phyloP scores from a whole-genome alignment of 2,329 filamentous ascomycete species.

The Fusarium goolgardi region DNA sequence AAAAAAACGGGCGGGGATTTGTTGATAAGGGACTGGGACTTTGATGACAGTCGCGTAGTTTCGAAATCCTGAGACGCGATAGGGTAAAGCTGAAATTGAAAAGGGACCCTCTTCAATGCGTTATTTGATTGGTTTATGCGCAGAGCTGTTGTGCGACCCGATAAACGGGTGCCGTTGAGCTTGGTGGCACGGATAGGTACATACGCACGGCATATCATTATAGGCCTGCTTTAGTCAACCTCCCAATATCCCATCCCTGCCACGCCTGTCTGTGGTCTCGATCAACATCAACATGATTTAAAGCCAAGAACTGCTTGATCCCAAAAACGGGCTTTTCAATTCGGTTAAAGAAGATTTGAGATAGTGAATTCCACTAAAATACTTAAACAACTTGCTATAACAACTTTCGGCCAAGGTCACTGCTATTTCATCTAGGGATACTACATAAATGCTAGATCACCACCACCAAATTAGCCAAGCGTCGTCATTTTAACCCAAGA shows the following conservation, averaged over 20 bases:
- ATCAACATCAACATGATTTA: neutral
- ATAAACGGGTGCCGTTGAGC: constrained; percentile 24
- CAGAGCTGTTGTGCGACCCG: neutral
- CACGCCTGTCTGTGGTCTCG: neutral
- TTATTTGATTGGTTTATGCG: constrained; percentile 22
- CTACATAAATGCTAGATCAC: constrained; percentile 8
- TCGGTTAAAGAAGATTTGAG: neutral
- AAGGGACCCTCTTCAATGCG: constrained; percentile 26
- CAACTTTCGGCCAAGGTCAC: neutral
- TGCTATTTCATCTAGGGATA: neutral
- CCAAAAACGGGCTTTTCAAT: neutral
- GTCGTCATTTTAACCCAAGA: constrained; percentile 2
- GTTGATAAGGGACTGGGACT: constrained; percentile 23
- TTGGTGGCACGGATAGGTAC: constrained; percentile 15
- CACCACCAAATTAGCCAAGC: neutral
- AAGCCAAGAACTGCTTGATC: neutral
- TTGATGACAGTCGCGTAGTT: constrained; percentile 37
- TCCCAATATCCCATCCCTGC: neutral
- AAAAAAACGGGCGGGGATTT: constrained; percentile 7
- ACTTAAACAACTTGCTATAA: neutral
- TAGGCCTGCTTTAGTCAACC: neutral
- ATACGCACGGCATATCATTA: constrained; percentile 8
- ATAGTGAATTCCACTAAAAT: neutral
- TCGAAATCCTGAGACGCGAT: constrained; percentile 32
- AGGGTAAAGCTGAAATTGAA: constrained; percentile 34